Base-by-base conservation (phyloP, 1,284 basidiomycete genomes). In the Singerocomus inundabilis region DNA sequence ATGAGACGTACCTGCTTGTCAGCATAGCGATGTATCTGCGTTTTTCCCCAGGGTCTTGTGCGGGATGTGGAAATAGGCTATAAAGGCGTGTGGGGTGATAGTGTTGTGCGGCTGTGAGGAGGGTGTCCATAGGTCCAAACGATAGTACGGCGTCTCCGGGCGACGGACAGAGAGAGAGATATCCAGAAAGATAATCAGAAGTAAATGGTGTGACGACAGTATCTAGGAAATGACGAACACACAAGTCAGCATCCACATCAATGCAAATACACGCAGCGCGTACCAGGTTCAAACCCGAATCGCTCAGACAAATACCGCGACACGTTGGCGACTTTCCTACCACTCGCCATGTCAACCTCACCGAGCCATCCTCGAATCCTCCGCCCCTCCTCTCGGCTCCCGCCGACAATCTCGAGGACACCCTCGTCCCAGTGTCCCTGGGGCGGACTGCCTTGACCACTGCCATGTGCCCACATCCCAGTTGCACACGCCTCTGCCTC, bases 401-500 rank as follows among this genome's bases (percentile, higher is more conserved):
- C 88, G 36, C 84, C 86, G 13, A 91, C 78, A 46, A 88, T 82
- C 59, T 89, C 86, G 46, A 92, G 71, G 2, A 88, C 78, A 10
- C 75, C 78, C 39, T 89, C 85, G 55, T 92, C 88, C 90, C 89
- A 92, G 53, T 81, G 76, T 6, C 82, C 81, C 44, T 73, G 73
- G 8, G 67, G 55, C 8, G 67, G 24, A 25, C 25, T 46, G 15
- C 54, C 56, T 48, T 67, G 66, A 29, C 61, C 61, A 13, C 62
- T 46, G 10, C 55, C 58, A 37, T 88, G 82, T 6, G 80, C 74
- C 85, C 87, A 91, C 67, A 91, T 75, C 2, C 85, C 85, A 0
- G 86, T 88, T 0, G 84, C 79, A 58, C 82, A 83, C 0, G 88
- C 88, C 63, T 91, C 89, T 1, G 86, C 75, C 63, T 89, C 88